Conservation (phyloP, 2,329 filamentous ascomycete genomes). For the Phialophora expanda region DNA sequence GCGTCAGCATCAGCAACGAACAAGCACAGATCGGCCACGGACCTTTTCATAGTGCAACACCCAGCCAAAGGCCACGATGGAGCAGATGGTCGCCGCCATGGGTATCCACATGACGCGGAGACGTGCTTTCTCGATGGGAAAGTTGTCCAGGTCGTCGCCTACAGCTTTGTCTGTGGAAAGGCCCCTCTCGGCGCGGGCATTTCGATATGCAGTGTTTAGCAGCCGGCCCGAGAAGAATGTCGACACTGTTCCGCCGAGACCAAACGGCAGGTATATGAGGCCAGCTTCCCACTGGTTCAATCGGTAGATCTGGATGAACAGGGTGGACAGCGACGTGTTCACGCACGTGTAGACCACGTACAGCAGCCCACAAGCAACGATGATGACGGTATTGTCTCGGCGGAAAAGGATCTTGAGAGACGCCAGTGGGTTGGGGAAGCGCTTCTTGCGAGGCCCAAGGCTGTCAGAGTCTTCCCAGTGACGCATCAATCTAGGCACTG, state of each 20-base stretch:
- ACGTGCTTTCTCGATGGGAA: conserved; percentile 47
- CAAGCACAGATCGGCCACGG: no score
- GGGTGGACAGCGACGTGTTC: conserved; percentile 1
- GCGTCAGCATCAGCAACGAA: no score
- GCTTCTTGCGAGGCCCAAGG: not conserved
- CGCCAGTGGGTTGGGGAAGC: not conserved
- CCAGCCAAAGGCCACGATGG: no score
- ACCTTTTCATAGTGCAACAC: no score
- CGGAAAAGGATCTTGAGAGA: not conserved
- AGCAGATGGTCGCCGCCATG: conserved; percentile 31
- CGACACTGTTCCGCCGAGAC: conserved; percentile 26
- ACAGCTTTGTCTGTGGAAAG: conserved; percentile 34
- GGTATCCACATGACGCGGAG: conserved; percentile 41
- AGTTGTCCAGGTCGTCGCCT: conserved; percentile 51
- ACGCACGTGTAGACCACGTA: conserved; percentile 1
- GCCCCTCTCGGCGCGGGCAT: conserved; percentile 25
- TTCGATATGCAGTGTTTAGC: conserved; percentile 25
- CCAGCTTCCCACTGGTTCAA: conserved; percentile 50
- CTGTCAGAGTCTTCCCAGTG: not conserved
- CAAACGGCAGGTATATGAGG: conserved; percentile 53
- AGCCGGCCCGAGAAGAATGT: not conserved
- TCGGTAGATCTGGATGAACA: conserved; percentile 41
- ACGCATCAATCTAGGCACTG: not conserved
- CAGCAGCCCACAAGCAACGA: not conserved
- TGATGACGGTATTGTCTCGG: not conserved